Percentiles rank a stretch among this genome's conserved stretches.
Evolutionary conservation across 2,329 filamentous ascomycete genomes (phyloP).

Genomic region (Alternaria sp.): DNA sequence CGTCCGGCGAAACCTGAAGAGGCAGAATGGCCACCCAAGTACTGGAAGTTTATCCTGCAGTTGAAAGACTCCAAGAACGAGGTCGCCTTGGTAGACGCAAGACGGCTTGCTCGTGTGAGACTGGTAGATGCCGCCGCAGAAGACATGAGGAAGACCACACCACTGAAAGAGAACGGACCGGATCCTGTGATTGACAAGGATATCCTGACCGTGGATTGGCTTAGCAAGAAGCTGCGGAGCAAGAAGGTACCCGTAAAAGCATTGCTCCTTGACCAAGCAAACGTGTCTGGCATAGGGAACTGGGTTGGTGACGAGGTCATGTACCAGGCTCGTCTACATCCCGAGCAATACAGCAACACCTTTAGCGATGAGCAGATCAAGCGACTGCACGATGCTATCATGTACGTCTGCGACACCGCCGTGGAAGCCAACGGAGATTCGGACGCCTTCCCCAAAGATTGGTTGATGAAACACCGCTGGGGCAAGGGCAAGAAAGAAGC

Average conservation of each 20-base stretch:
- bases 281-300: constrained; percentile 92
- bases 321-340: constrained; percentile 87
- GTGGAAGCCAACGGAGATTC: constrained; percentile 82
- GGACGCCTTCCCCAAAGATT: constrained; percentile 81
- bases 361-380: constrained; percentile 75
- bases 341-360: constrained; percentile 89
- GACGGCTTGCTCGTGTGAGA: constrained; percentile 79
- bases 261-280: constrained; percentile 74
- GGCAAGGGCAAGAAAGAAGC: constrained; percentile 80
- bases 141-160: constrained; percentile 76
- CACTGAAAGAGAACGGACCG: constrained; percentile 89
- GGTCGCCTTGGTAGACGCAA: constrained; percentile 81
- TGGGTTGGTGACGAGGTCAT: constrained; percentile 96
- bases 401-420: constrained; percentile 80
- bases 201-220: constrained; percentile 76
- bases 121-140: constrained; percentile 80
- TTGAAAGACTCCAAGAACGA: constrained; percentile 68
- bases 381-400: constrained; percentile 73
- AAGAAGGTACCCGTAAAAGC: constrained; percentile 90
- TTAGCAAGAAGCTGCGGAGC: constrained; percentile 71
- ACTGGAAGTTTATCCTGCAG: constrained; percentile 83
- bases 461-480: constrained; percentile 88
- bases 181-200: constrained; percentile 87
- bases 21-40: constrained; percentile 84
- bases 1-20: constrained; percentile 65